Evolutionary conservation across 106 monocot genomes (phyloP), one percentile per base, ranked within the genome.

Genomic region (Agapanthus africanus): DNA sequence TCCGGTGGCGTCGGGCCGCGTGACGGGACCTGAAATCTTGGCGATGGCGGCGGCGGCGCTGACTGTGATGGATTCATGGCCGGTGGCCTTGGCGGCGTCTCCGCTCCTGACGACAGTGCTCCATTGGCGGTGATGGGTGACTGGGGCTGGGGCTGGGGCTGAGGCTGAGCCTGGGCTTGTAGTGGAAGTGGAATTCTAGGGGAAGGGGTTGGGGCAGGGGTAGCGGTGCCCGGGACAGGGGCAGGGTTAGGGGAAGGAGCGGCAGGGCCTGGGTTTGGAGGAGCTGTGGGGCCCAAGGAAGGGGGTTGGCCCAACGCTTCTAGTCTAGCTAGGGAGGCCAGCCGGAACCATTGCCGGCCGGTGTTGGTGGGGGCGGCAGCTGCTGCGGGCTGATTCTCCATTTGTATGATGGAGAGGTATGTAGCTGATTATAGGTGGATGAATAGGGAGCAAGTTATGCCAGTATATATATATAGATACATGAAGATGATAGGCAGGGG

Each of bases 331-430:
- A 73, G 61, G 21, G 88, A 74, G 42, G 76, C 59, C 25, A 74
- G 57, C 2, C 81, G 84, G 68, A 77, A 82, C 76, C 78, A 82
- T 0, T 60, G 76, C 9, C 70, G 76, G 49, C 71, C 41, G 11
- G 54, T 35, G 8, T 40, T 52, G 61, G 74, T 18, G n/a, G n/a
- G 54, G 54, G 9, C 0, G 74, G 40, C 4, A 79, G 86, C 64
- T 74, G 79, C 25, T n/a, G 11, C 69, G 60, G 82, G 81, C 57
- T 63, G 78, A 75, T 76, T 86, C 37, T 71, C 76, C 85, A 86
- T 86, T 37, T n/a, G 1, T 57, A 25, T 57, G 9, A 22, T 22
- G 56, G 19, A 9, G 9, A 22, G 13, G 46, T 47, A 47, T 47
- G 46, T 47, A 15, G 2, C 19, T 47, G 46, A 47, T 47, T 7